Evolutionary conservation across 106 monocot species (phyloP), one percentile per base, ranked within the genome.

Genomic region (Alisma plantagoaquatica): DNA sequence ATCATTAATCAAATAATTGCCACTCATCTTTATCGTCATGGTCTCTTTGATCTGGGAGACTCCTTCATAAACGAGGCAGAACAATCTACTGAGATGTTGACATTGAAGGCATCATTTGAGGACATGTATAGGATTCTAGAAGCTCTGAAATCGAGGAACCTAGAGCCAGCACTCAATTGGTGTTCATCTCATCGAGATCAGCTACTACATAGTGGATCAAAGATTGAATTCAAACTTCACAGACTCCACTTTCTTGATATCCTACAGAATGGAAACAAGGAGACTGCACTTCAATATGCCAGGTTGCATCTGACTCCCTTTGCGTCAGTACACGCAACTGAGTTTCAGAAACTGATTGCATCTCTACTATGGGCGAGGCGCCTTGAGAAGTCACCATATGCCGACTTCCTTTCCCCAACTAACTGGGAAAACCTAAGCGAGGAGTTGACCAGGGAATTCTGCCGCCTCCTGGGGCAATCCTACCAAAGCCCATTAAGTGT

Each of bases 181-280:
- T 81, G 71, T 16, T 11, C 43, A 3, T 29, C 46, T 23, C 65
- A 90, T 4, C 53, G 77, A 3, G 74, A 67, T 15, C 53, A 42
- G 14, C 73, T 94, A 23, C 9, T 66, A 16, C 69, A 75, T 21
- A 72, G 67, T 33, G 79, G 75, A 9, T 85, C 90, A 1, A 66
- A 21, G 35, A 78, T 98, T n/a, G 90, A 98, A 60, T 68, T 98
- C 57, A 98, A 90, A 53, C 98, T 98, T 67, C 90, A 90, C 38
- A 53, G 77, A 19, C 66, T 85, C 32, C 98, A 90, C 56, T 98
- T 81, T 57, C 43, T 98, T 4, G 85, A 90, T 62, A 82, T 82
- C 27, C 46, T 90, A 20, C 65, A 73, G 51, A 77, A 71, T 5
- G 78, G 82, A 20, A 76, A 54, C 65, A 60, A 58, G 43, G 58